Conservation (phyloP, 2,329 filamentous ascomycete species). For the Scopulariopsis brevicaulis region DNA sequence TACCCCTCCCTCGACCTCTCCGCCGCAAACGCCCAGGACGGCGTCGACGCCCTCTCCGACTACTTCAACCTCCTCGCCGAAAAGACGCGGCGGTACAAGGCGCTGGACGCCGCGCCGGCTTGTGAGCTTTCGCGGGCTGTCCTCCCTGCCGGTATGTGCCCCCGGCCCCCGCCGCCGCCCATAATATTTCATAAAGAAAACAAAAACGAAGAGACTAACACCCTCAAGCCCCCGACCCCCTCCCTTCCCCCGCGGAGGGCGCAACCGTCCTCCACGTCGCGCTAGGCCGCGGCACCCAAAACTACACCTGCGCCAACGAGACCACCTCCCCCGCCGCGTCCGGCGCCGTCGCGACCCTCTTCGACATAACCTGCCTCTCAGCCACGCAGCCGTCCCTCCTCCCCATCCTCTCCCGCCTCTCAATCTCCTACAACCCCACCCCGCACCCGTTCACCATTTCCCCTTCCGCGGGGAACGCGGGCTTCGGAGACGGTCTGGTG, state of each 20-base stretch:
- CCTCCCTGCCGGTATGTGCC: slow-evolving; percentile 35
- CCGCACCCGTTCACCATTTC: slow-evolving; percentile 15
- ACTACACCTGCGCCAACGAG: slow-evolving; percentile 72
- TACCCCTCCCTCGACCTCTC: slow-evolving; percentile 28
- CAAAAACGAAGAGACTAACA: not conserved
- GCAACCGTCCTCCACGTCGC: slow-evolving; percentile 65
- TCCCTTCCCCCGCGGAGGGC: slow-evolving; percentile 50
- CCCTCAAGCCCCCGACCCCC: slow-evolving; percentile 35
- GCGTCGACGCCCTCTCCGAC: slow-evolving; percentile 36
- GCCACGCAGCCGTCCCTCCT: slow-evolving; percentile 58
- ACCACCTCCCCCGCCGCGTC: slow-evolving; percentile 49
- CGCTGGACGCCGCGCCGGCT: slow-evolving; percentile 25
- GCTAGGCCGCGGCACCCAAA: slow-evolving; percentile 80
- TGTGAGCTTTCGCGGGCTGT: slow-evolving; percentile 44
- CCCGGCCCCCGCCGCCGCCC: slow-evolving; percentile 3
- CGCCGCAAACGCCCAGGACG: slow-evolving; percentile 23
- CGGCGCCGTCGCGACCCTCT: slow-evolving; percentile 76
- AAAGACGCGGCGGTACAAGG: slow-evolving; percentile 38
- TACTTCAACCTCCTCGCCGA: slow-evolving; percentile 50
- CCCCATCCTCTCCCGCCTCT: slow-evolving; percentile 50
- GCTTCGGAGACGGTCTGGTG: slow-evolving; percentile 7
- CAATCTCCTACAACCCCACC: slow-evolving; percentile 53
- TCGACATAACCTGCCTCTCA: slow-evolving; percentile 75
- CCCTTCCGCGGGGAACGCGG: slow-evolving; percentile 2
- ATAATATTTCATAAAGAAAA: not conserved